Evolutionary conservation across 495 filamentous ascomycete species (phyloP).

Genomic region (Neurospora sp.): DNA sequence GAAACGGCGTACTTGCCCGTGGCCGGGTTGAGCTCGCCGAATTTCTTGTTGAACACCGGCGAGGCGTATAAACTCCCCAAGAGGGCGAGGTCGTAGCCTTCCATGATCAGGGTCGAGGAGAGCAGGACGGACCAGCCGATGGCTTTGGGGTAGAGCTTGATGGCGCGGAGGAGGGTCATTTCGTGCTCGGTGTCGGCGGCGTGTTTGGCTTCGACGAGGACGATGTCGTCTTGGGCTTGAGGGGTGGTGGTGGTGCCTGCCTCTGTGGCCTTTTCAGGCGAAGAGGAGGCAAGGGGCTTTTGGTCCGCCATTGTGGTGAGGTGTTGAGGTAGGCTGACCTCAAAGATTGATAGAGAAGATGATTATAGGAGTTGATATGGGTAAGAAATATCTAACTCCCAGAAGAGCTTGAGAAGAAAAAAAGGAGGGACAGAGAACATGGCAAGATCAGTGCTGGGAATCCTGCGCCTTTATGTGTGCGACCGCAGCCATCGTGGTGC

Average conservation of each 20-base stretch:
- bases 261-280: neutral
- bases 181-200: constrained; percentile 27
- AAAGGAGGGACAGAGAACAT: neutral
- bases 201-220: constrained; percentile 19
- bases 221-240: neutral
- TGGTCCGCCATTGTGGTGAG: neutral
- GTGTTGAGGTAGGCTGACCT: neutral
- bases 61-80: constrained; percentile 26
- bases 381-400: neutral
- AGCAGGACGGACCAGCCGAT: constrained; percentile 42
- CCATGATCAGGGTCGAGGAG: constrained; percentile 45
- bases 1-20: constrained; percentile 21
- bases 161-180: constrained; percentile 29
- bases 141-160: constrained; percentile 37
- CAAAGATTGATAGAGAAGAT: neutral
- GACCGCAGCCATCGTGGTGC: neutral
- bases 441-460: neutral
- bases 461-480: neutral
- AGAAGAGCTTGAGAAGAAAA: neutral
- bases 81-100: constrained; percentile 43
- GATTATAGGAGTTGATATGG: neutral
- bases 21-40: constrained; percentile 14
- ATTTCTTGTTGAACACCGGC: constrained; percentile 24
- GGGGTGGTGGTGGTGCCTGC: neutral
- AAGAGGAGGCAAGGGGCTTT: neutral